Conservation (phyloP, 352 stramenopile genomes). For the Aphanomyces euteiches region DNA sequence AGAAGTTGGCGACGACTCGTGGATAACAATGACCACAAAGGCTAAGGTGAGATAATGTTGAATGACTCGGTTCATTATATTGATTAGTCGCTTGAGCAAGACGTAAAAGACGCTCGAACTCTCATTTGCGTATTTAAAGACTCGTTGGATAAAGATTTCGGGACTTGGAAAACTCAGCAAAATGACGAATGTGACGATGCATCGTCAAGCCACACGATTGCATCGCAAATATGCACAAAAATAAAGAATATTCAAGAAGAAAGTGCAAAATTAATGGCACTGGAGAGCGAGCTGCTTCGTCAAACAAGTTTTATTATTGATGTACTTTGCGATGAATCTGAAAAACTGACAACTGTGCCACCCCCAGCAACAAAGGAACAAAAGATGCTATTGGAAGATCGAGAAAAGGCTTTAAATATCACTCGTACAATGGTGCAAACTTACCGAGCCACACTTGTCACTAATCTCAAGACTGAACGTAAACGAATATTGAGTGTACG, state of each 20-base stretch:
- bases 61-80: conserved; percentile 56
- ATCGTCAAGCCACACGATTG: conserved; percentile 72
- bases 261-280: conserved; percentile 55
- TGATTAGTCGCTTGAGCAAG: conserved; percentile 48
- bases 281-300: conserved; percentile 60
- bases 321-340: conserved; percentile 57
- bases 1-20: conserved; percentile 33
- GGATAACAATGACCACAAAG: conserved; percentile 27
- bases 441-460: conserved; percentile 50
- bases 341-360: conserved; percentile 41
- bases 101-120: conserved; percentile 75
- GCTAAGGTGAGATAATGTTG: conserved; percentile 48
- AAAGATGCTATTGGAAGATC: conserved; percentile 66
- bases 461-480: conserved; percentile 55
- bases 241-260: conserved; percentile 77
- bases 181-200: conserved; percentile 37
- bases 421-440: conserved; percentile 60
- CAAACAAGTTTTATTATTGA: conserved; percentile 67
- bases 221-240: conserved; percentile 73
- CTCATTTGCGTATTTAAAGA: conserved; percentile 82
- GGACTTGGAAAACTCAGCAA: conserved; percentile 51
- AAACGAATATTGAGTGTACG: conserved; percentile 59
- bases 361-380: conserved; percentile 46
- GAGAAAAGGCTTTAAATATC: conserved; percentile 72
- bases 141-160: conserved; percentile 70